A percentile compares a stretch with the other conserved stretches of the same genome.
These are phyloP conservation scores for Penicillium coprophilum DNA, from an alignment of 495 filamentous ascomycete species.

Conservation along the genomic window DNA sequence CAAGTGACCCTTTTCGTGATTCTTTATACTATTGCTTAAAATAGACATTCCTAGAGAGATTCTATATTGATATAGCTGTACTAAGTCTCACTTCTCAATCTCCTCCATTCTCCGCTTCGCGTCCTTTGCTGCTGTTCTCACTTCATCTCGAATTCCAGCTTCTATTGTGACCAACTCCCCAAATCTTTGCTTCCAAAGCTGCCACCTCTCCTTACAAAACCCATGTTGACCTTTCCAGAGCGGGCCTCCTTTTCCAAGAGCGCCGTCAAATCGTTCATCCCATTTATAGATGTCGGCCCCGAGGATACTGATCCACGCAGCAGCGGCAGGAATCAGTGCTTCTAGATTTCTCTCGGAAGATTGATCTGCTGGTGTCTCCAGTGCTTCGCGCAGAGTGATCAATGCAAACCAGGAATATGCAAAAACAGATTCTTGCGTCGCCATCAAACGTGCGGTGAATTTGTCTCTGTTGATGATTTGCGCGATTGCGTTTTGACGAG, in stretches of 20 bases:
- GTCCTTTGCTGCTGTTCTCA: neutral
- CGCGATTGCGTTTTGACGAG: neutral
- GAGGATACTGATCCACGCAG: neutral
- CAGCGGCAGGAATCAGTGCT: slow-evolving; percentile 3
- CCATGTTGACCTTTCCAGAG: slow-evolving; percentile 20
- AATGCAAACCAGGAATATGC: slow-evolving; percentile 4
- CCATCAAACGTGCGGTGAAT: slow-evolving; percentile 2
- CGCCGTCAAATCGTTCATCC: slow-evolving; percentile 1
- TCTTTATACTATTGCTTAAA: neutral
- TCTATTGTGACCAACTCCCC: slow-evolving; percentile 1
- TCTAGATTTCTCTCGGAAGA: neutral
- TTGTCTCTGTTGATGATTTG: slow-evolving; percentile 4
- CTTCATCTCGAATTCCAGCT: neutral
- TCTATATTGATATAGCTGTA: neutral
- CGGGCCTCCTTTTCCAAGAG: slow-evolving; percentile 8
- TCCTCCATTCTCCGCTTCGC: neutral
- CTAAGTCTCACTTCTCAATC: neutral
- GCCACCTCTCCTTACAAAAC: slow-evolving; percentile 19
- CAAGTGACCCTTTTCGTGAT: neutral
- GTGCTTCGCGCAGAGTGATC: neutral
- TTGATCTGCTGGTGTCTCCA: neutral
- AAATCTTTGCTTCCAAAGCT: slow-evolving; percentile 20
- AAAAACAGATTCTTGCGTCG: slow-evolving; percentile 1
- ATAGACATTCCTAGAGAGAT: neutral
- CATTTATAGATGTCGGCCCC: neutral